phyloP scores from a whole-genome alignment of 2,329 filamentous ascomycete species.

The Diaporthe eres region DNA sequence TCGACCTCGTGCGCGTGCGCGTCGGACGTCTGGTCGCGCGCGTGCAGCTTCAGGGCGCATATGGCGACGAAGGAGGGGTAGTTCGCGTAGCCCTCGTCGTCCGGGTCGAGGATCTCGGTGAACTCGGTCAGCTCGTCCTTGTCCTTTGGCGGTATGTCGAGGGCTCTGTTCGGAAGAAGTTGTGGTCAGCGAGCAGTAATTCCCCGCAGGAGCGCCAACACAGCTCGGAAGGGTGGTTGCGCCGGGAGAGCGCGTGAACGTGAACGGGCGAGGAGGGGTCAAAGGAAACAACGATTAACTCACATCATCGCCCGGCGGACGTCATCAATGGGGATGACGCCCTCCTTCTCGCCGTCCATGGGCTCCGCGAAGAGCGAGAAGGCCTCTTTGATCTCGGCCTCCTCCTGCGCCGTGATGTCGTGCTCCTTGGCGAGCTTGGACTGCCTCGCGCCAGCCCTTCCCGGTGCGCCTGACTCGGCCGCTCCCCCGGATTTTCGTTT shows the following conservation, averaged over 20 bases:
- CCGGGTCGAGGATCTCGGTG: constrained; percentile 85
- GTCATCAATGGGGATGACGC: constrained; percentile 77
- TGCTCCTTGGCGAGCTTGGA: constrained; percentile 95
- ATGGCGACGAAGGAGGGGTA: constrained; percentile 90
- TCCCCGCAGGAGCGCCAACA: not conserved
- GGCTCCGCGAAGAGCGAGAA: constrained; percentile 85
- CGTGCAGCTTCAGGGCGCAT: constrained; percentile 87
- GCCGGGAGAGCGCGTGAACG: not conserved
- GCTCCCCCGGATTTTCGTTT: constrained; percentile 62
- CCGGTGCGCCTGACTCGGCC: constrained; percentile 46
- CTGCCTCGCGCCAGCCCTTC: constrained; percentile 65
- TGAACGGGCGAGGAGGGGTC: not conserved
- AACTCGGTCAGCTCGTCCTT: constrained; percentile 81
- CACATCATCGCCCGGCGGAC: constrained; percentile 82
- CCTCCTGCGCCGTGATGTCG: constrained; percentile 86
- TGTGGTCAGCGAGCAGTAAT: not conserved
- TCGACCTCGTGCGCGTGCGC: constrained; percentile 78
- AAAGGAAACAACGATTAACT: constrained; percentile 48
- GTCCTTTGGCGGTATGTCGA: constrained; percentile 78
- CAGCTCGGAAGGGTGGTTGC: not conserved
- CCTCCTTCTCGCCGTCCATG: constrained; percentile 79
- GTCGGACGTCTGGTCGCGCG: constrained; percentile 65
- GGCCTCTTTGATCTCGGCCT: constrained; percentile 91
- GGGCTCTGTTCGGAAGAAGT: constrained; percentile 70
- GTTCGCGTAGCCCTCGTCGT: constrained; percentile 80